A percentile compares a stretch with the other conserved stretches of the same genome.
These are phyloP conservation scores for Phytophthora pini DNA, from an alignment of 352 stramenopile genomes.

Conservation along the genomic window DNA sequence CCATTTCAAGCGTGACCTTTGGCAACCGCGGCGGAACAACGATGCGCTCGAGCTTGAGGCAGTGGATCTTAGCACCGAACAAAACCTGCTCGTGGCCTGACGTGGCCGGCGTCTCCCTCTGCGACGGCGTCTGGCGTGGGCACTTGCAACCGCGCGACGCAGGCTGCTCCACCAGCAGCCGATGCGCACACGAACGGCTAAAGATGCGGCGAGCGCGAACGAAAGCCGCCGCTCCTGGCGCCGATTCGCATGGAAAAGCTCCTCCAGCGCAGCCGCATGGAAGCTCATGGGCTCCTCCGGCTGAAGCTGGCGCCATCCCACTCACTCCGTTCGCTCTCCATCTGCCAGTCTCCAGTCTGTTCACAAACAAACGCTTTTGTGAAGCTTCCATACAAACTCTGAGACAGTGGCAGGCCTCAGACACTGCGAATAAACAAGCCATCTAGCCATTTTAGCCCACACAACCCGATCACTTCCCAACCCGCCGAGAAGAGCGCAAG, in stretches of 20 bases:
- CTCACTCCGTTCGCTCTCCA: slow-evolving; percentile 2
- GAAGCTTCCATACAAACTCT: slow-evolving; percentile 23
- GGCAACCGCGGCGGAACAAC: background rate
- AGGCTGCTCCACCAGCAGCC: background rate
- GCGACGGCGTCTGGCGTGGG: slow-evolving; percentile 7
- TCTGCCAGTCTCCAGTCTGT: background rate
- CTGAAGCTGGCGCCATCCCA: background rate
- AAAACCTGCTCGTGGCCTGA: background rate
- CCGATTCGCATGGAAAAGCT: background rate
- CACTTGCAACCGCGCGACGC: slow-evolving; percentile 16
- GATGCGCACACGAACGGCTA: slow-evolving; percentile 6
- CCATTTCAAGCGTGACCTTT: slow-evolving; percentile 7
- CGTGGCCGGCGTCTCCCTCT: slow-evolving; percentile 12
- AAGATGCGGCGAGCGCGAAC: background rate
- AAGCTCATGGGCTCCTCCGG: slow-evolving; percentile 5
- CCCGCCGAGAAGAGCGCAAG: slow-evolving; percentile 8
- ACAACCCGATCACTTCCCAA: slow-evolving; percentile 23
- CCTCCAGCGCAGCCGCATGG: slow-evolving; percentile 17
- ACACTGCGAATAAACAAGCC: slow-evolving; percentile 15
- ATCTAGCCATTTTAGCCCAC: slow-evolving; percentile 2
- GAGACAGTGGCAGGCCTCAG: slow-evolving; percentile 17
- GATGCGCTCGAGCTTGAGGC: background rate
- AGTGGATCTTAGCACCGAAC: slow-evolving; percentile 8
- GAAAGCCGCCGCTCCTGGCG: background rate
- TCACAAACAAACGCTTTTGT: slow-evolving; percentile 1